Base-by-base conservation (phyloP, 192 early-diverging fungal species). In the Dimargaris verticillata region DNA sequence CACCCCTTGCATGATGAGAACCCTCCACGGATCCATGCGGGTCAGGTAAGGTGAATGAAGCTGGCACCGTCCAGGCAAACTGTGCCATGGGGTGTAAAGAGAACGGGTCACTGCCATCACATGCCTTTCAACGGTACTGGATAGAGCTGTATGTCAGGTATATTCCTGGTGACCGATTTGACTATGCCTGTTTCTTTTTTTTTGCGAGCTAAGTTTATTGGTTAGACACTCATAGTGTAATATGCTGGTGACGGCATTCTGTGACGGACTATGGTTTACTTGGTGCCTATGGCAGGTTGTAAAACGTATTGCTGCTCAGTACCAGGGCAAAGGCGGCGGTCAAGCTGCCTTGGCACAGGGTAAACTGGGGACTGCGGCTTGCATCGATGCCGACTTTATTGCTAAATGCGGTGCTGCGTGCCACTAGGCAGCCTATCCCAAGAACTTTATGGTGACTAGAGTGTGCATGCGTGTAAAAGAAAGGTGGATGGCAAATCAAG, bases 251-350 rank as follows among this genome's bases (percentile, higher is more conserved):
- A 18, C 26, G 0, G 11, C 22, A 25, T 2, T 51, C 26, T 20
- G 20, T 51, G 49, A n/a, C 18, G 20, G 18, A 51, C n/a, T 20
- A 18, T n/a, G 49, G 49, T 20, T 51, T 20, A 51, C 20, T n/a
- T 10, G 18, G 26, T 51, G 18, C 20, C 18, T 10, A 51, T 7
- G 18, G 25, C 22, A 55, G 57, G 25, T 59, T 43, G 26, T 59
- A 20, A 28, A 33, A 43, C 11, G 41, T 7, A 44, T 59, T 15
- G 20, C 42, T 42, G 43, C 38, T 15, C 12, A 25, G 12, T 41
- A 42, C 41, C 33, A 38, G 5, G 57, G 57, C 5, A 59, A 59
- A 20, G 57, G 57, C 38, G 57, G 57, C 25, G 57, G 57, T 1
- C 24, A 59, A 44, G 18, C 29, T 10, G 41, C 33, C 11, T 15